Conservation (phyloP, 2,329 filamentous ascomycete genomes). For the Cytospora piceae region DNA sequence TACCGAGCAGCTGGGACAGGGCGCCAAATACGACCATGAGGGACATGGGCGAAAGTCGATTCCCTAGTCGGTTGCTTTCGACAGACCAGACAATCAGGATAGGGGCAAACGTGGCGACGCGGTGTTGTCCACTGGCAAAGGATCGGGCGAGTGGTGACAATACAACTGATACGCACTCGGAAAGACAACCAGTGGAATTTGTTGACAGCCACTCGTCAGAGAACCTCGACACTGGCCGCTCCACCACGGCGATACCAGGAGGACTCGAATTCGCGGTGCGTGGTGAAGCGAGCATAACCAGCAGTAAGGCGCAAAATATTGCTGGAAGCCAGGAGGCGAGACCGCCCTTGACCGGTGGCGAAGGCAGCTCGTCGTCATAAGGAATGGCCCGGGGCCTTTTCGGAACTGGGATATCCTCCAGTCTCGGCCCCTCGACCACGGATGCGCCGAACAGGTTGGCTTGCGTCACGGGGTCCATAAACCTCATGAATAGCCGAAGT, state of each 20-base stretch:
- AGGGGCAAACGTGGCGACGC: too few species aligned
- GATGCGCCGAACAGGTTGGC: background rate
- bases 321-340: background rate
- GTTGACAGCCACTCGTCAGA: too few species aligned
- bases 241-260: too few species aligned
- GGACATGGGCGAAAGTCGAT: slow-evolving; percentile 7
- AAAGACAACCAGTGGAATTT: too few species aligned
- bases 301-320: too few species aligned
- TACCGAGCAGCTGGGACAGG: background rate
- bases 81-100: slow-evolving; percentile 7
- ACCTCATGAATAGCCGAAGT: background rate
- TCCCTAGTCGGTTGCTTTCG: slow-evolving; percentile 7
- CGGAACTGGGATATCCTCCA: background rate
- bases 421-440: background rate
- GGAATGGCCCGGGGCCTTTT: background rate
- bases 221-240: too few species aligned
- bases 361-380: slow-evolving; percentile 1
- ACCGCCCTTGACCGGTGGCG: background rate
- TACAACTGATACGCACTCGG: too few species aligned
- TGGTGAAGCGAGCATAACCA: too few species aligned
- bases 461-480: background rate
- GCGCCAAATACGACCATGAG: background rate
- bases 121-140: too few species aligned
- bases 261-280: too few species aligned
- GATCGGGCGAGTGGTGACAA: too few species aligned